A percentile compares a stretch with the other conserved stretches of the same genome.
phyloP scores from a whole-genome alignment of 1,139 yeast species.

The Candida pseudocylindracea region DNA sequence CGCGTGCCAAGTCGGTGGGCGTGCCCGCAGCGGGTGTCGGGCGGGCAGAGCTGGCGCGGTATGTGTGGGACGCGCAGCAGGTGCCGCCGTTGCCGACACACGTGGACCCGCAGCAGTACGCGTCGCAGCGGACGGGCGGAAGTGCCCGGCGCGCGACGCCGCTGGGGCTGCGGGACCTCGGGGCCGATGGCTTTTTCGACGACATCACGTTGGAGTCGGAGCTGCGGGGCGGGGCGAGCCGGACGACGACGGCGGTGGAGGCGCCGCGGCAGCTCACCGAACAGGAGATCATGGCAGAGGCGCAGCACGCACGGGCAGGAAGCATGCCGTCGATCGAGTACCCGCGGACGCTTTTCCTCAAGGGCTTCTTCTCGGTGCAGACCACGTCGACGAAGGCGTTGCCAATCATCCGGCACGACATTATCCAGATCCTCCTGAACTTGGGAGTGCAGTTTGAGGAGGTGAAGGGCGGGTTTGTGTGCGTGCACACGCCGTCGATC shows the following conservation, averaged over 20 bases:
- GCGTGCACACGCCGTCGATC: constrained; percentile 38
- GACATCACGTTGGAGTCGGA: constrained; percentile 28
- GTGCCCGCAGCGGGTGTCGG: constrained; percentile 5
- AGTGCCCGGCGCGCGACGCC: constrained; percentile 11
- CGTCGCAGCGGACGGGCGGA: constrained; percentile 21
- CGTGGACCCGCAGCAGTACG: constrained; percentile 29
- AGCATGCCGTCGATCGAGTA: constrained; percentile 88
- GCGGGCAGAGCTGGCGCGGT: too few relatives aligned
- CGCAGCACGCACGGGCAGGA: constrained; percentile 48
- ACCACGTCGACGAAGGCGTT: constrained; percentile 87
- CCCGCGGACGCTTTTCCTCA: constrained; percentile 77
- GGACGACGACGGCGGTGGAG: constrained; percentile 7
- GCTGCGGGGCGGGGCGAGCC: background rate
- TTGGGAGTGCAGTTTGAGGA: constrained; percentile 72
- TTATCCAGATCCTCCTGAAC: constrained; percentile 55
- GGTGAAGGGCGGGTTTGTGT: constrained; percentile 85
- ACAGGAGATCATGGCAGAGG: constrained; percentile 41
- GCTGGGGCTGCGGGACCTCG: constrained; percentile 5
- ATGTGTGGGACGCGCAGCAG: too few relatives aligned
- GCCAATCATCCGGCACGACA: constrained; percentile 71
- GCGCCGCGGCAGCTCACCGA: constrained; percentile 23
- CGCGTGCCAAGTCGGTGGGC: constrained; percentile 77
- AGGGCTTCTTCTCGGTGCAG: constrained; percentile 89
- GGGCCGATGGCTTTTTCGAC: constrained; percentile 38
- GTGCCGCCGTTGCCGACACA: constrained; percentile 10